phyloP scores from a whole-genome alignment of 2,329 filamentous ascomycete genomes.

The Microcyclospora tardicrescens region DNA sequence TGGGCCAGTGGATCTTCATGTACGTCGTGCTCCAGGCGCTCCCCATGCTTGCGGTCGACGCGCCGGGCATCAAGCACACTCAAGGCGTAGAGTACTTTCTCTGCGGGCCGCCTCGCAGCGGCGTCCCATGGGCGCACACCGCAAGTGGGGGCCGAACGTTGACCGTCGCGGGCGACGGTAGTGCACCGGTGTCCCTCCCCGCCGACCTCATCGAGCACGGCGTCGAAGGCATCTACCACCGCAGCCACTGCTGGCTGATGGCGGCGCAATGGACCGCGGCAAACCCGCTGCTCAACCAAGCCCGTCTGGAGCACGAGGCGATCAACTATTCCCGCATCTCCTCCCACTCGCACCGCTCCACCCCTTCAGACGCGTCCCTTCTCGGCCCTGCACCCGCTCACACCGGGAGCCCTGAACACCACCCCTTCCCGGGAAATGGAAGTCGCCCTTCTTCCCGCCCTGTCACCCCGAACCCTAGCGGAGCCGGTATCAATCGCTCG shows the following conservation, averaged over 20 bases:
- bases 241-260: constrained; percentile 56
- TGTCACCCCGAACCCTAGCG: not conserved
- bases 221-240: constrained; percentile 53
- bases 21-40: constrained; percentile 67
- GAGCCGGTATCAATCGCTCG: not conserved
- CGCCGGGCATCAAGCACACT: constrained; percentile 53
- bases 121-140: constrained; percentile 54
- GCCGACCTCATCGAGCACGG: constrained; percentile 53
- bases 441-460: constrained; percentile 15
- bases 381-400: not conserved
- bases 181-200: constrained; percentile 48
- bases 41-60: constrained; percentile 66
- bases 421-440: constrained; percentile 20
- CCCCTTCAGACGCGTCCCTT: not conserved
- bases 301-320: constrained; percentile 17
- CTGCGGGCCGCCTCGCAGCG: constrained; percentile 60
- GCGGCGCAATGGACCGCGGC: constrained; percentile 48
- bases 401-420: not conserved
- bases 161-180: constrained; percentile 58
- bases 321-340: constrained; percentile 4
- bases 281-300: constrained; percentile 20
- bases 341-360: not conserved
- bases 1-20: constrained; percentile 70
- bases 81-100: constrained; percentile 72
- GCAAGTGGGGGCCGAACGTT: constrained; percentile 41